phyloP scores from a whole-genome alignment of 2,329 filamentous ascomycete species.

The Grosmannia serpens region DNA sequence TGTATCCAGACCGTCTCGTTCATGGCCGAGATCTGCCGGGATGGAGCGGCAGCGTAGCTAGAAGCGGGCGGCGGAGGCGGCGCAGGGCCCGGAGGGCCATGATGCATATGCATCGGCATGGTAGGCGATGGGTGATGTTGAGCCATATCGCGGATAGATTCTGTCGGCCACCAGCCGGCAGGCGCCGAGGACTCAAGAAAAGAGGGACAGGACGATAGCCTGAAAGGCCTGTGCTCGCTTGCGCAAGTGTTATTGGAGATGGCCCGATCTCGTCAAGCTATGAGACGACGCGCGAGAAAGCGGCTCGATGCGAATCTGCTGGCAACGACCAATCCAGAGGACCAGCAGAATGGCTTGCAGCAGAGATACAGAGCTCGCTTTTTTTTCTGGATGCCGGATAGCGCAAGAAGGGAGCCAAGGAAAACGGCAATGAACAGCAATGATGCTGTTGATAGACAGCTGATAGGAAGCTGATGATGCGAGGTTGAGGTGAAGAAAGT shows the following conservation, averaged over 20 bases:
- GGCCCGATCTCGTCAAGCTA: not conserved
- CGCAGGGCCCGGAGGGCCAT: slow-evolving; percentile 47
- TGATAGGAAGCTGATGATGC: not conserved
- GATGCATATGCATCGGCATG: slow-evolving; percentile 56
- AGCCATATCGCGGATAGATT: slow-evolving; percentile 40
- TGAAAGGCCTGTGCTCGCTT: not conserved
- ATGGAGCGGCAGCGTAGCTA: slow-evolving; percentile 36
- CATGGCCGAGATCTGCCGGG: slow-evolving; percentile 63
- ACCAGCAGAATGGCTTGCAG: not conserved
- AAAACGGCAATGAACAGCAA: not conserved
- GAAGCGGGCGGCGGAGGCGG: slow-evolving; percentile 33
- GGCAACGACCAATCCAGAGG: not conserved
- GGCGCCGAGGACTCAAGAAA: not conserved
- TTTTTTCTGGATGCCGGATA: not conserved
- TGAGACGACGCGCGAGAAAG: not conserved
- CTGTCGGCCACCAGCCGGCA: not conserved
- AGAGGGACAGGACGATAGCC: slow-evolving; percentile 4
- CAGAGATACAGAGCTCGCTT: not conserved
- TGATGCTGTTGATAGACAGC: not conserved
- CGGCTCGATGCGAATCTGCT: not conserved
- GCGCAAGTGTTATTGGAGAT: not conserved
- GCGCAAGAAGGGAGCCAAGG: not conserved
- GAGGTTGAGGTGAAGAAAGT: not conserved
- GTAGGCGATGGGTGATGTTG: slow-evolving; percentile 74
- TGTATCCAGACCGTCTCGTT: slow-evolving; percentile 90